Conservation (phyloP, 371 early-diverging fungal genomes). For the Encephalitozoon hellem region DNA sequence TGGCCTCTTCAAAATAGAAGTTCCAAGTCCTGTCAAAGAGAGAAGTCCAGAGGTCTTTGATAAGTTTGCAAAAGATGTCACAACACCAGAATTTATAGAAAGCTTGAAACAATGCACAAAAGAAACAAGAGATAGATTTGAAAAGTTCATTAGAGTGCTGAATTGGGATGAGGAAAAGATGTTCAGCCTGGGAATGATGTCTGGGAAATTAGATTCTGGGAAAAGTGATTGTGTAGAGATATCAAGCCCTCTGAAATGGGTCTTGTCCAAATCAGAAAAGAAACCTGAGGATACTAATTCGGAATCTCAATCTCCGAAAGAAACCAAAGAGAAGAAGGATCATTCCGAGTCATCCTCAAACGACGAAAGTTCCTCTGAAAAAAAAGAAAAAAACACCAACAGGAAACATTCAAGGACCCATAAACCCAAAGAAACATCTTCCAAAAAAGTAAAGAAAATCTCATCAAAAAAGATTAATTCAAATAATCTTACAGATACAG, state of each 20-base stretch:
- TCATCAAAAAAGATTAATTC: background rate
- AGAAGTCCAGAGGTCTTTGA: background rate
- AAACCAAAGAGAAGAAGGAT: background rate
- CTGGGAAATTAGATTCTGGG: background rate
- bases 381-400: background rate
- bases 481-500: background rate
- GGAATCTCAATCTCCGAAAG: background rate
- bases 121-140: background rate
- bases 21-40: constrained; percentile 2
- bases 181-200: background rate
- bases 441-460: background rate
- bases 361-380: background rate
- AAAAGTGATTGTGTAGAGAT: background rate
- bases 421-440: background rate
- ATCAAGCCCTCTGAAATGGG: background rate
- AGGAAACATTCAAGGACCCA: background rate
- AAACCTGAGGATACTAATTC: background rate
- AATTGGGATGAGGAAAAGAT: background rate
- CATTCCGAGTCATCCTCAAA: background rate
- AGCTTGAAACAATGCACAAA: constrained; percentile 3
- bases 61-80: constrained; percentile 6
- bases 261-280: background rate
- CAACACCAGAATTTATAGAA: background rate
- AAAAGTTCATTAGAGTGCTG: background rate
- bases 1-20: background rate